A percentile compares a stretch with the other conserved stretches of the same genome.
Conservation (phyloP, 2,329 filamentous ascomycete genomes). For the Teratosphaeria epicoccoides region DNA sequence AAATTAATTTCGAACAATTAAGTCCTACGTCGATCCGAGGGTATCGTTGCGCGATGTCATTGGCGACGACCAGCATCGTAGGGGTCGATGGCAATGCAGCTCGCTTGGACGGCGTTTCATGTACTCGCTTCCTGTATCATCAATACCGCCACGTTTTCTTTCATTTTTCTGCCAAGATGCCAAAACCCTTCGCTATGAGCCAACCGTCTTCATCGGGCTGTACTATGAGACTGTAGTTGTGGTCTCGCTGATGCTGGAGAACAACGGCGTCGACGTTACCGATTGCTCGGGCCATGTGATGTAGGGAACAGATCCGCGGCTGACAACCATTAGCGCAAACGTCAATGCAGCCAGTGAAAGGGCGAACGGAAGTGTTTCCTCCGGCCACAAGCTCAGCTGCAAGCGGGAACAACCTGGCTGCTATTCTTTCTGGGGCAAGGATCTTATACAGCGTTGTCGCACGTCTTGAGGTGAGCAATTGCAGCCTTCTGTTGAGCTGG, state of each 20-base stretch:
- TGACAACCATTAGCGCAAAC: not conserved
- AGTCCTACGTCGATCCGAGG: no score
- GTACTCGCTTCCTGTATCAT: not conserved
- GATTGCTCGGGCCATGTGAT: not conserved
- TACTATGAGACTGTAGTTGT: no score
- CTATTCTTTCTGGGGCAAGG: not conserved
- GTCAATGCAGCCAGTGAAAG: not conserved
- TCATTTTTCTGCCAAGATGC: no score
- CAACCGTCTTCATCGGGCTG: no score
- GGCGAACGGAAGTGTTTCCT: not conserved
- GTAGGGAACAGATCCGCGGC: not conserved
- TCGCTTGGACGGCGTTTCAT: not conserved
- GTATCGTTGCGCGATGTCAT: no score
- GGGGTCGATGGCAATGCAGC: not conserved
- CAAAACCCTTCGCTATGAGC: no score
- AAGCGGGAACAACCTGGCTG: not conserved
- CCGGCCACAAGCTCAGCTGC: not conserved
- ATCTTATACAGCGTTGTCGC: not conserved
- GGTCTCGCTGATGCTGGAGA: not conserved
- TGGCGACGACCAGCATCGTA: not conserved
- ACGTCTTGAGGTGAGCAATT: no score
- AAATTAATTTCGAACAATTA: no score
- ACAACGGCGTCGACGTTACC: not conserved
- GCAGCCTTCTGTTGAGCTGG: not conserved
- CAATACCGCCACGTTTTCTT: no score